These are phyloP conservation scores for Ammopiptanthus mongolicus DNA, from an alignment of 306 rosid genomes.

Conservation along the genomic window DNA sequence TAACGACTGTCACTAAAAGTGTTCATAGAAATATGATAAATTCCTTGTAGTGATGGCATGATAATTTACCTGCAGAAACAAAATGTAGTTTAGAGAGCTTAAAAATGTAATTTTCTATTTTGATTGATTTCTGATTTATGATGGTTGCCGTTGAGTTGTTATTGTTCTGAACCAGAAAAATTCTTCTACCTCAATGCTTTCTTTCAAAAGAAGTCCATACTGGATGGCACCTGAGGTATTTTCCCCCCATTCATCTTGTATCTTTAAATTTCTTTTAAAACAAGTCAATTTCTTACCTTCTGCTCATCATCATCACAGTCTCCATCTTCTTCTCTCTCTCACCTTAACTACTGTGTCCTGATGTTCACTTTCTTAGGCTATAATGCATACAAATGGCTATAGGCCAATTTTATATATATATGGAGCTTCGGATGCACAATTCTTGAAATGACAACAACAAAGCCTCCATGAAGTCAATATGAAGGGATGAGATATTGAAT, in stretches of 20 bases:
- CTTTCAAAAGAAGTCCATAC: slow-evolving; percentile 99
- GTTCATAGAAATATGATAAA: too few species aligned
- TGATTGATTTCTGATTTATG: background rate
- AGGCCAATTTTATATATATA: slow-evolving; percentile 83
- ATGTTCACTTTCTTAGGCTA: slow-evolving; percentile 58
- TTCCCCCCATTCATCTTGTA: background rate
- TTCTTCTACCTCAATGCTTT: slow-evolving; percentile 72
- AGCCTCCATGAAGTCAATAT: slow-evolving; percentile 95
- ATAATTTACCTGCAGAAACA: too few species aligned
- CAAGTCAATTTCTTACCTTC: too few species aligned
- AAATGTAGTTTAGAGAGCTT: background rate
- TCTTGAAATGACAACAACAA: slow-evolving; percentile 93
- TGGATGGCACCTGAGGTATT: slow-evolving; percentile 99
- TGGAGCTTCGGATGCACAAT: slow-evolving; percentile 99
- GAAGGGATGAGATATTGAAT: slow-evolving; percentile 82
- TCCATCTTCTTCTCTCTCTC: background rate
- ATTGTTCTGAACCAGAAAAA: slow-evolving; percentile 56
- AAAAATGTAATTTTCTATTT: background rate
- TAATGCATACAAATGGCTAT: slow-evolving; percentile 87
- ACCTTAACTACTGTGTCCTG: background rate
- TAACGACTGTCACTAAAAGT: too few species aligned
- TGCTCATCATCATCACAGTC: background rate
- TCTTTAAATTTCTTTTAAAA: background rate
- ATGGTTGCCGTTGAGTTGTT: slow-evolving; percentile 8
- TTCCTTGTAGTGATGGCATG: too few species aligned